Base-by-base conservation (phyloP, 441 rosid genomes). In the Pelargonium citronellum region DNA sequence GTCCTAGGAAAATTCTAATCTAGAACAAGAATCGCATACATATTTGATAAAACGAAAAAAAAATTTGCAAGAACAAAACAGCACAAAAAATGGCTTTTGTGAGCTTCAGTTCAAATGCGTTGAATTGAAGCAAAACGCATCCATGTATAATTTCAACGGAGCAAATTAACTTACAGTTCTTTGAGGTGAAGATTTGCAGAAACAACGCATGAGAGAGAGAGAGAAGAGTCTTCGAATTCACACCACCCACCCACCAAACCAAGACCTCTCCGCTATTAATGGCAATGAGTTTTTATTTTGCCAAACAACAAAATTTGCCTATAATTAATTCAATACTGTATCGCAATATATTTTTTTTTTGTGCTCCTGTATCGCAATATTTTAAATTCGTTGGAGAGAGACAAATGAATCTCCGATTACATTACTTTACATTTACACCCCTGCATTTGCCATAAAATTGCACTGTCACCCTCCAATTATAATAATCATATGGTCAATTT, bases 181-280 rank as follows among this genome's bases (percentile, higher is more conserved):
- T 12, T 49, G 57, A 13, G 57, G 15, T 12, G 57, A 13, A 49
- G 57, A 49, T 49, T 49, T 49, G 57, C 57, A 49, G 57, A 49
- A 15, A 13, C 57, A 15, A 13, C 16, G n/a, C 57, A 13, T 4
- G 70, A 64, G 53, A 12, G 30, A 46, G 22, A 8, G 75, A 71
- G 73, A 74, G 17, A 65, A 71, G 67, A 67, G 66, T 41, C 77
- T 51, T 49, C 71, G 77, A 67, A 78, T 83, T 79, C 73, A 79
- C 82, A 83, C 77, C 81, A 73, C 69, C 78, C 73, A 75, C 74
- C 78, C 72, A 71, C 66, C 68, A 62, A n/a, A 49, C 57, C 57
- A 46, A 13, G 57, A 49, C 57, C 15, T 13, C 15, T 49, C 17
- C 57, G 57, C n/a, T 49, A 49, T 49, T 49, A 49, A 49, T 49